Evolutionary conservation across 192 early-diverging fungal species (phyloP), one percentile per base, ranked within the genome.

Genomic region (Backusella morwellensis): DNA sequence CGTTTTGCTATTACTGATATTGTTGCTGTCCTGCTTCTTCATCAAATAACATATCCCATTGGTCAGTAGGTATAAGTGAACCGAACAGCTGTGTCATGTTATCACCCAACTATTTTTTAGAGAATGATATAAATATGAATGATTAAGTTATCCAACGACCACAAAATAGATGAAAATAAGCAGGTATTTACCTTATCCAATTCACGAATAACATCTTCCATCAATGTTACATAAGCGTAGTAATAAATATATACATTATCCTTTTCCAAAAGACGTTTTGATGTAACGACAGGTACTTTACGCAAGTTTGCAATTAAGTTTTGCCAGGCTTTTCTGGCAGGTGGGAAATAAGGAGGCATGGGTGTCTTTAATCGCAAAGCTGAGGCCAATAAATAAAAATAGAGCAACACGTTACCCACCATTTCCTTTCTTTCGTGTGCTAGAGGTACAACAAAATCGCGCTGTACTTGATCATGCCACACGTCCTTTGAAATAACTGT

Each of bases 291-390:
- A 32, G 88, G 89, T 44, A 88, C 70, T 12, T 87, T 82, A 12
- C 91, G 82, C 73, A 96, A 87, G 8, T 89, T 88, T 34, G 82
- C 79, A 19, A 93, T 84, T 23, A 95, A 80, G 7, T 82, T 67
- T 21, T 85, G 71, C 73, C 93, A 88, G 11, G 92, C 91, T 23
- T 87, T 85, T 44, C 86, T 83, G 6, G 93, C 89, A 0, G 93
- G 92, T 7, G 95, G 95, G 35, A 95, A 84, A 75, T 89, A 90
- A 0, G 92, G 90, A 2, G 95, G 95, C 78, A 96, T 79, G 21
- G 95, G 95, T n/a, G 92, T 91, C 73, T 94, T 95, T 63, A 96
- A 86, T 0, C 90, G 84, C 38, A 94, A 75, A n/a, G 95, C 94
- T 19, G 92, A 93, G 1, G 95, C 93, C 68, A 96, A 79, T 11